Evolutionary conservation across 768 basidiomycete genomes (phyloP), one percentile per base, ranked within the genome.

Genomic region (Auricularia cornea): DNA sequence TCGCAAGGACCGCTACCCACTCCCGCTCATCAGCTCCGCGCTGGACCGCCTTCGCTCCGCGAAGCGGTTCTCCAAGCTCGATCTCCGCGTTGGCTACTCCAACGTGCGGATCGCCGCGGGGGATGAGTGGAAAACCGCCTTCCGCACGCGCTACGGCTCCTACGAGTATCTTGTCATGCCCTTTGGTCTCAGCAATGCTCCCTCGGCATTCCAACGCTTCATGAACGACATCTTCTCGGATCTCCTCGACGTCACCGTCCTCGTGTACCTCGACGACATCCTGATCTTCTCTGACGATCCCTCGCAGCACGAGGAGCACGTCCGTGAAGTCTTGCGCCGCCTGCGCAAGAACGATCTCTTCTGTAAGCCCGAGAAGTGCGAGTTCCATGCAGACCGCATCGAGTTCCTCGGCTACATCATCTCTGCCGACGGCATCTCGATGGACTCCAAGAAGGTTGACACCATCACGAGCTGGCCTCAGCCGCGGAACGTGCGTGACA

Each of bases 221-320:
- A 79, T 82, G 69, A 71, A 76, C 38, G 23, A 60, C n/a, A 59
- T 64, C 59, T 64, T 64, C 44, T 41, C 44, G 16, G 75, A 79
- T 35, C 63, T 74, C 8, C 63, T 82, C 33, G 78, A 76, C 54
- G 63, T 76, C 26, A 73, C 72, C 62, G 74, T 84, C 18, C 71
- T 81, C 30, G 75, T 82, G 51, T 82, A 81, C 67, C 62, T 81
- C 1, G 76, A 80, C 61, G 73, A 80, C 66, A 78, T 80, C 63
- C 71, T 81, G 10, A 77, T 81, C 30, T 82, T 75, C 63, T 80
- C 79, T 40, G 52, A 67, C 16, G 65, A 66, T 16, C 67, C 63
- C 28, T 67, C 72, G n/a, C 70, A 79, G 28, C 79, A 81, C 59
- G 66, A 70, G n/a, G 30, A 60, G 3, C 73, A 74, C 31, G 74